Evolutionary conservation across 2,329 filamentous ascomycete species (phyloP).

Genomic region (Cercospora zeina): DNA sequence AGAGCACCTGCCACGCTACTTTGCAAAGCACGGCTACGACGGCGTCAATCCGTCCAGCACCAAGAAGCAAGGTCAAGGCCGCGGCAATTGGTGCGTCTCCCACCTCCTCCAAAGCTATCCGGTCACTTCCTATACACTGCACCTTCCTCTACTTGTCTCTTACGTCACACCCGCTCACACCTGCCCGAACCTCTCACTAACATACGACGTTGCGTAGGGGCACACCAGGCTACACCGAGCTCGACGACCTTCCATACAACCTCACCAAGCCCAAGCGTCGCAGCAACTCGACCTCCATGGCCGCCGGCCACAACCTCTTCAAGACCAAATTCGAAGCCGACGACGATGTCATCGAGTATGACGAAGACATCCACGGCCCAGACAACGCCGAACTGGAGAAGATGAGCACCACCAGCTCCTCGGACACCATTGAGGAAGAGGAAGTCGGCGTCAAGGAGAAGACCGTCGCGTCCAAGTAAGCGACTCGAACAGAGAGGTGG

Average conservation of each 20-base stretch:
- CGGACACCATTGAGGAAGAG: slow-evolving; percentile 60
- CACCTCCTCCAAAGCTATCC: slow-evolving; percentile 16
- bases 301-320: slow-evolving; percentile 70
- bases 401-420: slow-evolving; percentile 49
- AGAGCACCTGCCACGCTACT: slow-evolving; percentile 84
- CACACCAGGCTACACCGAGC: slow-evolving; percentile 70
- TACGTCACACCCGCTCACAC: slow-evolving; percentile 5
- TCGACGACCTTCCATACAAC: slow-evolving; percentile 79
- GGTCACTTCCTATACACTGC: slow-evolving; percentile 18
- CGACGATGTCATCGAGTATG: slow-evolving; percentile 75
- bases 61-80: slow-evolving; percentile 94
- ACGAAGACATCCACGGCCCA: slow-evolving; percentile 73
- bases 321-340: slow-evolving; percentile 98
- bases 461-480: slow-evolving; percentile 12
- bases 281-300: slow-evolving; percentile 82
- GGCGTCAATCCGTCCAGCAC: slow-evolving; percentile 86
- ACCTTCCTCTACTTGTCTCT: background rate
- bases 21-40: slow-evolving; percentile 79
- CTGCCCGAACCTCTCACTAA: slow-evolving; percentile 1
- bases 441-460: slow-evolving; percentile 51
- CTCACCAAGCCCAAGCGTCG: slow-evolving; percentile 84
- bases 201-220: slow-evolving; percentile 61
- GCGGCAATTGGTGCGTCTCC: slow-evolving; percentile 81
- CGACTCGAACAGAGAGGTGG: background rate
- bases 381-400: slow-evolving; percentile 53